A percentile compares a stretch with the other conserved stretches of the same genome.
These are phyloP conservation scores for Turritis glabra DNA, from an alignment of 345 rosid species.

Conservation along the genomic window DNA sequence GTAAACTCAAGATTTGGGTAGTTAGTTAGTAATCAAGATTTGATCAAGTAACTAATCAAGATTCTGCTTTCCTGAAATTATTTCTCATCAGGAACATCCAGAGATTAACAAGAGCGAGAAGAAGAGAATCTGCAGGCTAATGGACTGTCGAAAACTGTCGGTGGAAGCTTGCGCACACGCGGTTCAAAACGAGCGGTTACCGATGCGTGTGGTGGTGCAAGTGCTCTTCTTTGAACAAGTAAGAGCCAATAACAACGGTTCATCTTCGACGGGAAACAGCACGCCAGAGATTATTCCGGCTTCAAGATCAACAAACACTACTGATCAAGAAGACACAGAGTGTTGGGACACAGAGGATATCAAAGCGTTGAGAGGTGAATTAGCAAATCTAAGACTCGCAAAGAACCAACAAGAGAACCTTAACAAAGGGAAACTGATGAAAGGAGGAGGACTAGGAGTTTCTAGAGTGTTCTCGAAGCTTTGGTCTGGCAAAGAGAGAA, in stretches of 20 bases:
- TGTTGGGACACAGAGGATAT: conserved; percentile 72
- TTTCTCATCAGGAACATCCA: conserved; percentile 53
- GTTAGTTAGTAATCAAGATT: too few relatives aligned
- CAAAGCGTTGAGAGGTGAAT: conserved; percentile 69
- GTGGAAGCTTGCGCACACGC: conserved; percentile 79
- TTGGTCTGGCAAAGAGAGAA: conserved; percentile 65
- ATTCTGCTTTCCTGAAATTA: not conserved
- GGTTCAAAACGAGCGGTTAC: conserved; percentile 83
- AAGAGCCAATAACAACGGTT: conserved; percentile 47
- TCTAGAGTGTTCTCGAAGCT: conserved; percentile 63
- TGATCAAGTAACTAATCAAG: conserved; percentile 1
- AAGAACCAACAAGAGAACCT: conserved; percentile 37
- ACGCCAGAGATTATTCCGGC: conserved; percentile 56
- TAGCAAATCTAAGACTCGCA: conserved; percentile 48
- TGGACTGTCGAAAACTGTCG: conserved; percentile 85
- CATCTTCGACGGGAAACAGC: conserved; percentile 53
- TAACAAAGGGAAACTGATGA: conserved; percentile 39
- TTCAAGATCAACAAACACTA: conserved; percentile 75
- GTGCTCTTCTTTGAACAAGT: conserved; percentile 92
- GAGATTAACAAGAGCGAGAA: conserved; percentile 66
- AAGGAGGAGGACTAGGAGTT: conserved; percentile 64
- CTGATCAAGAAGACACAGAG: conserved; percentile 53
- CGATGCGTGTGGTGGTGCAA: conserved; percentile 83
- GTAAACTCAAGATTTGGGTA: not conserved
- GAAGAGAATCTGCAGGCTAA: conserved; percentile 72